Conservation (phyloP, 2,329 filamentous ascomycete species). For the Daldinia eschscholtzii region DNA sequence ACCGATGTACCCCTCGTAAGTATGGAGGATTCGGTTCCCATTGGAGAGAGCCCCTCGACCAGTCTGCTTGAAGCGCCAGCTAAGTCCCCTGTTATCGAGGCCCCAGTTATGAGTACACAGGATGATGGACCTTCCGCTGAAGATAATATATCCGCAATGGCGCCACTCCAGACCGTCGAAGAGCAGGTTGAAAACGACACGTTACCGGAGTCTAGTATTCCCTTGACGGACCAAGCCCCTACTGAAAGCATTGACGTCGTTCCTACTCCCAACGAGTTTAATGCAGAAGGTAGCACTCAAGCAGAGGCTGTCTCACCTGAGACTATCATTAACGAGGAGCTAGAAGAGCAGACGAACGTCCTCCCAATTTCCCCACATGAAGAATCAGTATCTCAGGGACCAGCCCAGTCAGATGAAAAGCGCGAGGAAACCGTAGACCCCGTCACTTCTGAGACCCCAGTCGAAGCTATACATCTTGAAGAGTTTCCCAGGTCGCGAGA, state of each 20-base stretch:
- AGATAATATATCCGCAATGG: conserved; percentile 13
- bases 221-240: conserved; percentile 16
- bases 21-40: conserved; percentile 13
- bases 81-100: conserved; percentile 14
- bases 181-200: conserved; percentile 20
- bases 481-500: conserved; percentile 3
- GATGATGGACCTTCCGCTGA: conserved; percentile 16
- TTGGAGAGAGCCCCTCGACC: conserved; percentile 17
- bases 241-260: conserved; percentile 11
- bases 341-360: conserved; percentile 19
- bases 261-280: conserved; percentile 18
- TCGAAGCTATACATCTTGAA: conserved; percentile 6
- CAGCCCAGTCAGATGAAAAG: conserved; percentile 33
- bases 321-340: conserved; percentile 3
- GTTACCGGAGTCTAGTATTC: conserved; percentile 14
- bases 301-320: conserved; percentile 17
- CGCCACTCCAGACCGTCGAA: conserved; percentile 21
- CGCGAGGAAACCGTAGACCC: not conserved
- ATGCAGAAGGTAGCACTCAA: not conserved
- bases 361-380: conserved; percentile 21
- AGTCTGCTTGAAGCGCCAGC: conserved; percentile 2
- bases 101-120: conserved; percentile 11
- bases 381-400: conserved; percentile 37
- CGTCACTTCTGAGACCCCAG: conserved; percentile 3
- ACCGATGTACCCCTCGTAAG: not conserved